Evolutionary conservation across 805 yeast genomes (phyloP), one percentile per base, ranked within the genome.

Genomic region (Nakazawaea wickerhamii): DNA sequence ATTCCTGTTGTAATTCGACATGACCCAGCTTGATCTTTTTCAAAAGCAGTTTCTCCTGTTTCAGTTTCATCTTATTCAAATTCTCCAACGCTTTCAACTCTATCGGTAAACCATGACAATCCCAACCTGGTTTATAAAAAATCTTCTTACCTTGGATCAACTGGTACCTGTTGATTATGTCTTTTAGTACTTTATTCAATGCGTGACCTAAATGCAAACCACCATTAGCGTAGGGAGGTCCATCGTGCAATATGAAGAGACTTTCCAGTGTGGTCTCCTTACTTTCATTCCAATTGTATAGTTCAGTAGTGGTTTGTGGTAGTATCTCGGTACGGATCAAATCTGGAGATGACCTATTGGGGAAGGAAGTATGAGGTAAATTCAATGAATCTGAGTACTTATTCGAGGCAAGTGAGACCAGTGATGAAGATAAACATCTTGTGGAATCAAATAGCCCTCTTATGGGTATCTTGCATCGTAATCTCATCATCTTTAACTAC

Each of bases 161-260:
- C 54, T 87, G 79, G 51, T 67, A 81, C 40, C 99, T 68, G 48
- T 77, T 76, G 35, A 91, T 77, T 36, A 93, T 79, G 60, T 93
- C 99, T 59, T 93, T 93, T 43, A 88, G 61, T 17, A 89, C 75
- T 57, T 93, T 91, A 65, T 93, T 93, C 53, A 93, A 63, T 0
- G 98, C 87, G 63, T 93, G 99, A 43, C 98, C 88, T 38, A 90
- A 61, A 59, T 93, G 99, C 18, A 93, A 65, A 48, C 83, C 88
- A 3, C 98, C 99, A 57, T 93, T 93, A 10, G 99, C 98, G 62
- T 91, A 93, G 0, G 99, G 99, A 0, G 99, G 99, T 0, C 99
- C 99, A 63, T 93, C 99, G 52, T 90, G 97, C 1, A 93, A 64
- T 1, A 83, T 72, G 52, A 84, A 91, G 27, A 71, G 49, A 15